These are phyloP conservation scores for Fusarium buxicola DNA, from an alignment of 2,329 filamentous ascomycete species.

Conservation along the genomic window DNA sequence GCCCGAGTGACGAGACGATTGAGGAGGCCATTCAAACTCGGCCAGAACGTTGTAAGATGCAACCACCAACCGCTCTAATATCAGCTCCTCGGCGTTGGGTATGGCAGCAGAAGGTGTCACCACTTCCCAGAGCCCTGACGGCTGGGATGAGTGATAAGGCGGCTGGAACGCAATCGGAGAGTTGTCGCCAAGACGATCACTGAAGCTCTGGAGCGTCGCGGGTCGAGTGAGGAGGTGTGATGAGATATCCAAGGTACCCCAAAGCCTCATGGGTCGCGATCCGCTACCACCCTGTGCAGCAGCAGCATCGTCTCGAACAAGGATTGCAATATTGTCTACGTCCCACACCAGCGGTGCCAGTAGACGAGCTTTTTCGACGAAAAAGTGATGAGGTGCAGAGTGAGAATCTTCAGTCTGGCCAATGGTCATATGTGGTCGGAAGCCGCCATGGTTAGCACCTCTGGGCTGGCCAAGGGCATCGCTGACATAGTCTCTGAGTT, in stretches of 20 bases:
- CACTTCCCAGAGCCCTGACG: constrained; percentile 13
- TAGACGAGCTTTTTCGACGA: constrained; percentile 63
- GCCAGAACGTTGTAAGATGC: constrained; percentile 66
- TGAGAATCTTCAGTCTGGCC: constrained; percentile 65
- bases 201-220: constrained; percentile 15
- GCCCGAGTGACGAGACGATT: constrained; percentile 54
- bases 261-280: constrained; percentile 65
- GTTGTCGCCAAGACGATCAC: background rate
- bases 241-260: constrained; percentile 61
- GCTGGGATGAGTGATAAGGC: constrained; percentile 20
- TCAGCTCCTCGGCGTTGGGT: background rate
- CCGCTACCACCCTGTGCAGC: constrained; percentile 45
- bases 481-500: constrained; percentile 53
- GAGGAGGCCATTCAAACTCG: constrained; percentile 62
- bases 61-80: constrained; percentile 50
- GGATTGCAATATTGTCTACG: constrained; percentile 61
- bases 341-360: constrained; percentile 63
- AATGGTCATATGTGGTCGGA: constrained; percentile 66
- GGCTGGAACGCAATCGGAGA: constrained; percentile 9
- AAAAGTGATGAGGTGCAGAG: constrained; percentile 59
- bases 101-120: background rate
- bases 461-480: constrained; percentile 49
- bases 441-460: constrained; percentile 38
- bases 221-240: constrained; percentile 23
- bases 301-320: constrained; percentile 59